Evolutionary conservation across 2,329 filamentous ascomycete species (phyloP).

Genomic region (Fusarium torulosum): DNA sequence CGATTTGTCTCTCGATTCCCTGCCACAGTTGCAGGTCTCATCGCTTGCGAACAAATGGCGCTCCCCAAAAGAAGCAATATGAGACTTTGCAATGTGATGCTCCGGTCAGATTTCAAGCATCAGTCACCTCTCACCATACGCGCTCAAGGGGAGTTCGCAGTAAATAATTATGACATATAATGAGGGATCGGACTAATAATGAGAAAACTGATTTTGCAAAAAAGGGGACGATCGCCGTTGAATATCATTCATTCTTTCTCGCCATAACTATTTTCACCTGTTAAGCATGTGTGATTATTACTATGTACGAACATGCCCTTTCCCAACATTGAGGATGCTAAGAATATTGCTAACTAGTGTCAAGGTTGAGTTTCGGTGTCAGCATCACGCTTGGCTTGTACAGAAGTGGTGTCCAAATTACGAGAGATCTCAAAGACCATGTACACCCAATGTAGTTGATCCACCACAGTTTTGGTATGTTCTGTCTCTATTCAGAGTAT

Average conservation of each 20-base stretch:
- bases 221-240: conserved; percentile 12
- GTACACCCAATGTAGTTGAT: conserved; percentile 42
- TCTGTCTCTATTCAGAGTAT: neutral
- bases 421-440: conserved; percentile 42
- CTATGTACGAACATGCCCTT: conserved; percentile 29
- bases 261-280: conserved; percentile 1
- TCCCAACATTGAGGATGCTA: neutral
- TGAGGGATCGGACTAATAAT: conserved; percentile 13
- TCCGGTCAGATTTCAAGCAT: conserved; percentile 29
- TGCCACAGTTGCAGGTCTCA: conserved; percentile 32
- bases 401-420: conserved; percentile 44
- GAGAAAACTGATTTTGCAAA: conserved; percentile 7
- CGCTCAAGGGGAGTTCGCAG: conserved; percentile 11
- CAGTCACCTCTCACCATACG: conserved; percentile 25
- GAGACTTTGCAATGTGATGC: conserved; percentile 19
- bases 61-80: conserved; percentile 42
- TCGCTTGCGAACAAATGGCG: conserved; percentile 33
- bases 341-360: conserved; percentile 3
- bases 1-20: conserved; percentile 26
- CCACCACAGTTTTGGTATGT: conserved; percentile 45
- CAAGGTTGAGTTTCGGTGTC: conserved; percentile 45
- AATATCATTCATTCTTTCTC: neutral
- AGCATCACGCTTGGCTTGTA: conserved; percentile 44
- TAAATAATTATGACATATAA: conserved; percentile 7
- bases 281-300: conserved; percentile 45